Percentiles rank a stretch among this genome's conserved stretches.
phyloP scores from a whole-genome alignment of 2,329 filamentous ascomycete genomes.

The Colletotrichum nymphaeae region DNA sequence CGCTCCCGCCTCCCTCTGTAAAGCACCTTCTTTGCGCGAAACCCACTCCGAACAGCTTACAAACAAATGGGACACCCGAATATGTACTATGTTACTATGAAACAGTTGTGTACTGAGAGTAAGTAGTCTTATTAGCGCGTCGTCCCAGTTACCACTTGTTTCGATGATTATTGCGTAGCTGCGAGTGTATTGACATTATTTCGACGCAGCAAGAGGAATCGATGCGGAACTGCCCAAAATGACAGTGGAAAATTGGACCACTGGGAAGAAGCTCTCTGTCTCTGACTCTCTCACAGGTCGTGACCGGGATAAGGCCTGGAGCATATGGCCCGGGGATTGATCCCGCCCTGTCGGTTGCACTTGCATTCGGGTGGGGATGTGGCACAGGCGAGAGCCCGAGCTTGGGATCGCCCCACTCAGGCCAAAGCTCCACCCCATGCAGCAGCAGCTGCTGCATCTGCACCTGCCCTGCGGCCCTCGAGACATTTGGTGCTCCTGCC shows the following conservation, averaged over 20 bases:
- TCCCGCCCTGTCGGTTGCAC: slow-evolving; percentile 28
- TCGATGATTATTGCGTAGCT: neutral
- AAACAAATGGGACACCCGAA: too few species aligned
- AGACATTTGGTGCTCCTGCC: neutral
- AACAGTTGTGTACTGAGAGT: too few species aligned
- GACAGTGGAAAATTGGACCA: neutral
- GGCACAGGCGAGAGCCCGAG: slow-evolving; percentile 2
- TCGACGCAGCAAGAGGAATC: neutral
- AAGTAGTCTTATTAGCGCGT: neutral
- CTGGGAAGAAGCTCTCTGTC: neutral
- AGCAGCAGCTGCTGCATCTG: neutral
- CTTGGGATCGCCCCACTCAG: slow-evolving; percentile 21
- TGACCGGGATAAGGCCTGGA: slow-evolving; percentile 12
- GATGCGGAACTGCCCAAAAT: neutral
- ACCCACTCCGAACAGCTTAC: neutral
- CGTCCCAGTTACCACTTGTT: neutral
- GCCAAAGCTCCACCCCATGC: slow-evolving; percentile 6
- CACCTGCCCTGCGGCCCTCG: neutral
- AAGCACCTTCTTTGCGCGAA: neutral
- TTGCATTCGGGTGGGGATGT: neutral
- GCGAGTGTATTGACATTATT: neutral
- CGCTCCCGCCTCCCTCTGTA: neutral
- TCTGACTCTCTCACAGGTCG: neutral
- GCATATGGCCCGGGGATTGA: slow-evolving; percentile 4
- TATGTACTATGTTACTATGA: too few species aligned